Conservation (phyloP, 2,329 filamentous ascomycete genomes). For the Cladosporium sp. region DNA sequence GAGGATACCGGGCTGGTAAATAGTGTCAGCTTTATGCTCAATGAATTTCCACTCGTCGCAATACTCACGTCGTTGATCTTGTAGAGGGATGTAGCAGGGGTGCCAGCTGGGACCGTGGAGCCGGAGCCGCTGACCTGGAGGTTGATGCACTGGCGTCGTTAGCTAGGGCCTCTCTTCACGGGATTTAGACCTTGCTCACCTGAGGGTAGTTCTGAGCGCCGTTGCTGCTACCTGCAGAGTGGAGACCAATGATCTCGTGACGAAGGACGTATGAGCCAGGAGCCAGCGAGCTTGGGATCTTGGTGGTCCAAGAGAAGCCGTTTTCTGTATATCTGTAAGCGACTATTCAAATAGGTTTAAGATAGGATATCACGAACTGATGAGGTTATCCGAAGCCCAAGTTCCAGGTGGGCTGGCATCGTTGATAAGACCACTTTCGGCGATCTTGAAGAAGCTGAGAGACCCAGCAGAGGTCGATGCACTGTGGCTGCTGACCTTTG, state of each 20-base stretch:
- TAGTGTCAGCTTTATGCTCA: background rate
- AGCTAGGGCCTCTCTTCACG: background rate
- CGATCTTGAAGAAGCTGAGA: slow-evolving; percentile 63
- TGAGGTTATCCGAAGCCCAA: slow-evolving; percentile 55
- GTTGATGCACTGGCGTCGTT: slow-evolving; percentile 48
- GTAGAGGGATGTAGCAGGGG: slow-evolving; percentile 53
- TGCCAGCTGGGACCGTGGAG: slow-evolving; percentile 46
- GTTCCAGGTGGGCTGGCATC: slow-evolving; percentile 39
- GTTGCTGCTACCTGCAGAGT: slow-evolving; percentile 43
- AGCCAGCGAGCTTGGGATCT: slow-evolving; percentile 50
- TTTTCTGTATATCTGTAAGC: background rate
- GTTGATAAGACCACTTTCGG: slow-evolving; percentile 50
- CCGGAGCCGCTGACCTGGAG: slow-evolving; percentile 55
- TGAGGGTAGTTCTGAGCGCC: slow-evolving; percentile 46
- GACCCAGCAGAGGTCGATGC: slow-evolving; percentile 47
- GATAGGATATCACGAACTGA: background rate
- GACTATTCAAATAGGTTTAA: background rate
- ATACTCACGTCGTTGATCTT: slow-evolving; percentile 43
- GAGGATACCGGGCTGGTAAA: slow-evolving; percentile 46
- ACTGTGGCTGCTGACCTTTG: slow-evolving; percentile 55
- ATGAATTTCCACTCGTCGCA: background rate
- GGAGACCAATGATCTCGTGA: slow-evolving; percentile 59
- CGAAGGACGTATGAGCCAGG: slow-evolving; percentile 53
- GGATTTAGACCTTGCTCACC: background rate
- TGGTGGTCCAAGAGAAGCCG: slow-evolving; percentile 34